phyloP scores from a whole-genome alignment of 108 stramenopile genomes.

The Skeletonema grethae region DNA sequence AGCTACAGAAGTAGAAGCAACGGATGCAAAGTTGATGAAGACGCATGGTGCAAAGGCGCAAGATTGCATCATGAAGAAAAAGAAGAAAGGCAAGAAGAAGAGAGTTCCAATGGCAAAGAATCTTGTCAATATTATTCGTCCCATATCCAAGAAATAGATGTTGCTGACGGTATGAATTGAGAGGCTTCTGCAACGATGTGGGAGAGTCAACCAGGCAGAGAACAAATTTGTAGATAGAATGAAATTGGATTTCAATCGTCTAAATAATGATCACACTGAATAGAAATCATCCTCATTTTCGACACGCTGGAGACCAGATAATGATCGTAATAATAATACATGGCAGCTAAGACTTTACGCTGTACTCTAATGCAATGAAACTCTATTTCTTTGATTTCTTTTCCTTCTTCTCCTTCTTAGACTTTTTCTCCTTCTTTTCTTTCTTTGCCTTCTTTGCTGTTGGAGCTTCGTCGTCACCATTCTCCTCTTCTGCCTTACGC shows the following conservation, averaged over 20 bases:
- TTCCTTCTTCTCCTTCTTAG: constrained; percentile 52
- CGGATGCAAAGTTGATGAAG: background rate
- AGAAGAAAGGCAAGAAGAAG: constrained; percentile 13
- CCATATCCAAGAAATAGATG: background rate
- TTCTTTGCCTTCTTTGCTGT: constrained; percentile 49
- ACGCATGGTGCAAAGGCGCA: background rate
- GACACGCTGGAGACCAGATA: background rate
- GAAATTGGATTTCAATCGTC: constrained; percentile 7
- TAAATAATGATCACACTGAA: background rate
- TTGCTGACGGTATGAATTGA: background rate
- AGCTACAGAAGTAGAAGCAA: background rate
- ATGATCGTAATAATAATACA: background rate
- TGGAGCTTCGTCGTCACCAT: constrained; percentile 30
- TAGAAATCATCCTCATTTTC: background rate
- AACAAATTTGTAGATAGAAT: background rate
- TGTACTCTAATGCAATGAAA: constrained; percentile 8
- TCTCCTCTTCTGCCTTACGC: constrained; percentile 68
- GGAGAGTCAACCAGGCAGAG: background rate
- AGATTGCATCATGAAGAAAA: background rate
- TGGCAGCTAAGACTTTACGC: background rate
- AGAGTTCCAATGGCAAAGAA: constrained; percentile 5
- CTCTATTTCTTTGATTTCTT: constrained; percentile 55
- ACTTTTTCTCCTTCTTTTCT: constrained; percentile 65
- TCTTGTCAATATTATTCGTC: background rate
- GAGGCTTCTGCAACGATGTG: no score